Base-by-base conservation (phyloP, 805 yeast genomes). In the Candida pseudofarinosa region DNA sequence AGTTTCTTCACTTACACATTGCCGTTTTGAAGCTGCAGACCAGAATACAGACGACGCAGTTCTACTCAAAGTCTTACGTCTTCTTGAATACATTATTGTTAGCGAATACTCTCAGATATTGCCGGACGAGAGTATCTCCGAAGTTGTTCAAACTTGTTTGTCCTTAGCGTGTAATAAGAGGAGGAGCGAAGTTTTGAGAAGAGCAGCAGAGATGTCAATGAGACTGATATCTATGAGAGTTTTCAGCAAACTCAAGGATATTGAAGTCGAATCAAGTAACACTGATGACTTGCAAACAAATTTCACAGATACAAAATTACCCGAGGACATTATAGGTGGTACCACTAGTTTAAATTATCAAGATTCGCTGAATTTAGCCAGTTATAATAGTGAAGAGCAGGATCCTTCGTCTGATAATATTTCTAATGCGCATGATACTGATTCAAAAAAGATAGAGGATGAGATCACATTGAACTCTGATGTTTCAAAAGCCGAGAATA, bases 1-100 rank as follows among this genome's bases (percentile, higher is more conserved):
- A 38, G 77, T 83, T 7, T 77, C 79, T 26, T 78, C 97, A 0
- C 73, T 93, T 48, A 87, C 98, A 0, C 96, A 88, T 59, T 93
- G 98, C 64, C 79, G 96, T 37, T 93, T 93, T 59, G 97, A 93
- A 68, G 96, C 96, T 2, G 85, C 93, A 0, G 97, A 90, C 58
- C 95, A 88, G 59, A 77, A 84, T 30, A 84, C 88, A 35, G 98
- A 93, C 65, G 99, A 93, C 59, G 86, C 95, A 0, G 91, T 93
- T 3, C 68, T 93, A 37, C 73, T 91, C 40, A 87, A 87, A 56
- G 95, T 93, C 16, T 76, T 93, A 48, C 72, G 84, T 35, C 68
- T 91, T 19, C 69, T 91, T 52, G 91, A 88, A 51, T 46, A 49
- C 17, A 73, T 90, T 13, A 73, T 89, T 13, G 70, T 74, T 16